A percentile compares a stretch with the other conserved stretches of the same genome.
Conservation (phyloP, 352 stramenopile species). For the Pythium myriotylum region DNA sequence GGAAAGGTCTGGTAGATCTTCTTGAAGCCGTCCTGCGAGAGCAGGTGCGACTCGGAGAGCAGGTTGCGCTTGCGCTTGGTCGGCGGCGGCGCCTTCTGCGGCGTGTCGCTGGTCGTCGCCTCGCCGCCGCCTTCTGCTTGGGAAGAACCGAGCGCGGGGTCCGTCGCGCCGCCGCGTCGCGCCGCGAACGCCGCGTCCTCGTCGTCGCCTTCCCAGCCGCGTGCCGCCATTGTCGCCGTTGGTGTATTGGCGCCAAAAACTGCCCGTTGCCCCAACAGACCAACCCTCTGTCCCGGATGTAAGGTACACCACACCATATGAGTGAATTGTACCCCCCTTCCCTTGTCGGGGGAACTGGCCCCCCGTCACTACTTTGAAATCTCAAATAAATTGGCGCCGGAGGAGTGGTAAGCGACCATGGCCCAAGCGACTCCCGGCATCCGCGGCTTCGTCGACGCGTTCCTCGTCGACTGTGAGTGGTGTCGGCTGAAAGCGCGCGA, state of each 20-base stretch:
- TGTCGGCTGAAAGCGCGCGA: background rate
- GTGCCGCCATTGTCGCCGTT: slow-evolving; percentile 38
- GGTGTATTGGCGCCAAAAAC: slow-evolving; percentile 35
- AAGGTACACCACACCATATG: slow-evolving; percentile 16
- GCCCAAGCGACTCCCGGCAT: slow-evolving; percentile 8
- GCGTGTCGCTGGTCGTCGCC: slow-evolving; percentile 6
- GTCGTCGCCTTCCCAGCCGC: slow-evolving; percentile 62
- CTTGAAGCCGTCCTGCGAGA: slow-evolving; percentile 64
- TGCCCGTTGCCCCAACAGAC: background rate
- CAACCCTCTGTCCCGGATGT: slow-evolving; percentile 13
- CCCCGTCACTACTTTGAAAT: slow-evolving; percentile 29
- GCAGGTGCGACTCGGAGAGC: slow-evolving; percentile 66
- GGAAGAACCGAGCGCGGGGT: background rate
- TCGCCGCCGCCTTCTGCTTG: background rate
- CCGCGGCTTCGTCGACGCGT: slow-evolving; percentile 46
- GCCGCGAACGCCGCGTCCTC: slow-evolving; percentile 35
- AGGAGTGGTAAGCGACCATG: slow-evolving; percentile 5
- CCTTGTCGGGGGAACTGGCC: no score
- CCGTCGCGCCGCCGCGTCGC: slow-evolving; percentile 15
- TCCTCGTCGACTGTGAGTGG: slow-evolving; percentile 60
- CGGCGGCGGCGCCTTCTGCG: slow-evolving; percentile 13
- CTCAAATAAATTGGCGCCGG: slow-evolving; percentile 15
- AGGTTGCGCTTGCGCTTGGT: slow-evolving; percentile 49
- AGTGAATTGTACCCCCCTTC: slow-evolving; percentile 3
- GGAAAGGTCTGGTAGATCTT: slow-evolving; percentile 76